Conservation (phyloP, 31 red algal species). For the Asparagopsis taxiformis region DNA sequence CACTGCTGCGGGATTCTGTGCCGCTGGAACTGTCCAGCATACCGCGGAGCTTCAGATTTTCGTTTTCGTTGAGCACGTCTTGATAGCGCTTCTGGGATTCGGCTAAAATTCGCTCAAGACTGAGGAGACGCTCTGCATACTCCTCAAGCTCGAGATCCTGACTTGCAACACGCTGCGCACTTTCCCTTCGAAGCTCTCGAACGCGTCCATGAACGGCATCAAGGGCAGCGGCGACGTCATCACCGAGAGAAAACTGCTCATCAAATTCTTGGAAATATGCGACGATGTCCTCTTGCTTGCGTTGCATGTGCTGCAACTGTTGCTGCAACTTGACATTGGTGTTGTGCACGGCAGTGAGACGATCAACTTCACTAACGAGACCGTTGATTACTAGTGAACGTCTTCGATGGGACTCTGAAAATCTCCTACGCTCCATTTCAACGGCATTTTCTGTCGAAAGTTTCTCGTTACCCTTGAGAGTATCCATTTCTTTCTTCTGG, state of each 20-base stretch:
- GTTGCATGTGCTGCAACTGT: neutral
- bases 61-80: constrained; percentile 33
- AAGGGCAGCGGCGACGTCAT: constrained; percentile 18
- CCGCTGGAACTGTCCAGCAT: neutral
- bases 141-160: constrained; percentile 16
- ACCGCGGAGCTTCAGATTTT: constrained; percentile 5
- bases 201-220: constrained; percentile 7
- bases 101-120: constrained; percentile 18
- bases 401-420: constrained; percentile 22
- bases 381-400: constrained; percentile 13
- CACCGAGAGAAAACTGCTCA: constrained; percentile 17
- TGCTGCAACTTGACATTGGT: constrained; percentile 20
- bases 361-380: constrained; percentile 37
- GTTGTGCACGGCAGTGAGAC: constrained; percentile 7
- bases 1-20: neutral
- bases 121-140: constrained; percentile 23
- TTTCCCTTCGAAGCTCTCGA: constrained; percentile 4
- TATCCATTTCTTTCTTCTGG: constrained; percentile 22
- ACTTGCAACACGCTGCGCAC: constrained; percentile 4
- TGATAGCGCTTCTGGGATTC: constrained; percentile 15
- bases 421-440: constrained; percentile 15
- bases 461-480: constrained; percentile 24
- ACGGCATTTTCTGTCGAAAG: constrained; percentile 18
- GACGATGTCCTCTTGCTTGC: constrained; percentile 16
- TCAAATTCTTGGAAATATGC: constrained; percentile 27